Evolutionary conservation across 31 red algal species (phyloP).

Genomic region (Endocladia muricata): DNA sequence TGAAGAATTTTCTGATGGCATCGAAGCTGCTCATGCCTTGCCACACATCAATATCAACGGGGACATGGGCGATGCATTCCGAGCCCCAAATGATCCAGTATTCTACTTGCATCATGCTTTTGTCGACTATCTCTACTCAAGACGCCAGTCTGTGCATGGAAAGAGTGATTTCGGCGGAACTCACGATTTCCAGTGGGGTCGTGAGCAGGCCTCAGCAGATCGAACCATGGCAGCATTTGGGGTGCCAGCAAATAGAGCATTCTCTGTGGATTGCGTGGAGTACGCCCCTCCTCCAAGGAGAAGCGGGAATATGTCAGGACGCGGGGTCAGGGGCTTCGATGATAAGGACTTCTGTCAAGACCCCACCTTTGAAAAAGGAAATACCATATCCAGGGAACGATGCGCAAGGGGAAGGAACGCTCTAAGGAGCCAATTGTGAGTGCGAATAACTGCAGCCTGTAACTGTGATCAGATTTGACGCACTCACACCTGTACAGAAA

Average conservation of each 20-base stretch:
- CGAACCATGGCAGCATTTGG: conserved; percentile 33
- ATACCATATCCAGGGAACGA: neutral
- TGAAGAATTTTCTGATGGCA: conserved; percentile 44
- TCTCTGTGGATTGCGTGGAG: conserved; percentile 41
- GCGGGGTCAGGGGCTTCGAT: neutral
- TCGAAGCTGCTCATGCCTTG: conserved; percentile 63
- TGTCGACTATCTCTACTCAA: conserved; percentile 57
- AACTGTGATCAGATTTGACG: too few relatives aligned
- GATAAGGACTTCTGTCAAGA: neutral
- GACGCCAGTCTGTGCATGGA: conserved; percentile 24
- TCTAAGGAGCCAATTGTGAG: neutral
- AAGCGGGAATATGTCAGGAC: neutral
- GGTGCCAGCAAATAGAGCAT: conserved; percentile 16
- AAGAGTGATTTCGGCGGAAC: conserved; percentile 48
- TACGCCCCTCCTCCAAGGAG: conserved; percentile 13
- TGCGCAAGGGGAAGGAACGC: neutral
- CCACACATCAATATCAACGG: conserved; percentile 58
- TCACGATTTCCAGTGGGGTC: conserved; percentile 39
- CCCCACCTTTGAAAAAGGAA: neutral
- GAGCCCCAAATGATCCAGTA: conserved; percentile 68
- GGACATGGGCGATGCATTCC: conserved; percentile 39
- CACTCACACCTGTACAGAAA: too few relatives aligned
- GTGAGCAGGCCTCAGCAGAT: conserved; percentile 5
- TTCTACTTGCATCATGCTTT: conserved; percentile 83
- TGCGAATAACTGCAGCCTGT: too few relatives aligned